Evolutionary conservation across 306 rosid species (phyloP).

Genomic region (Erythrophleum fordii): DNA sequence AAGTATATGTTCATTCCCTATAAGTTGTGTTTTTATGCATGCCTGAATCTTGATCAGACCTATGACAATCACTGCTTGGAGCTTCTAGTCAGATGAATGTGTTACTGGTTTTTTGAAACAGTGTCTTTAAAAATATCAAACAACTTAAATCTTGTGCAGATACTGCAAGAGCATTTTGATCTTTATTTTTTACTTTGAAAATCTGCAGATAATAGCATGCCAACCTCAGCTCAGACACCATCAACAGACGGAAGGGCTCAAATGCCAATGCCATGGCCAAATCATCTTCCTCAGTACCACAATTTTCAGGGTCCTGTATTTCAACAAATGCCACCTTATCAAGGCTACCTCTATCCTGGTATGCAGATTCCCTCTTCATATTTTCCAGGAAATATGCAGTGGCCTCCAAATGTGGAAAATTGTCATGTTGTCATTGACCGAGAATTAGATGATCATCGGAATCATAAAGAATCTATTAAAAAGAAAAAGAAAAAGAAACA

Average conservation of each 20-base stretch:
- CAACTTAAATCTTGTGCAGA: conserved; percentile 31
- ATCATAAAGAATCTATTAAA: conserved; percentile 56
- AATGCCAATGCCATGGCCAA: conserved; percentile 75
- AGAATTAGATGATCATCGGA: conserved; percentile 52
- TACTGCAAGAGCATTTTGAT: not conserved
- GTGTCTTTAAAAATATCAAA: not conserved
- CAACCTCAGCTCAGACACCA: conserved; percentile 54
- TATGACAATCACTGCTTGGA: not conserved
- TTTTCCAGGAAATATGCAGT: conserved; percentile 83
- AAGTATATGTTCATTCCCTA: conserved; percentile 5
- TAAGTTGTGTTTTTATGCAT: not conserved
- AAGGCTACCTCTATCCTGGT: conserved; percentile 78
- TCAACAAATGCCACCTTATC: conserved; percentile 86
- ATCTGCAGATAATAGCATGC: conserved; percentile 61
- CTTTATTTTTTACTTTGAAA: conserved; percentile 27
- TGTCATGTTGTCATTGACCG: conserved; percentile 54
- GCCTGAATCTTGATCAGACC: not conserved
- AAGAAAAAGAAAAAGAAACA: conserved; percentile 79
- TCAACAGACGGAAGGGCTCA: conserved; percentile 70
- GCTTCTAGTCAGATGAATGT: conserved; percentile 11
- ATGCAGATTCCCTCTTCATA: conserved; percentile 86
- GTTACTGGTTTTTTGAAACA: conserved; percentile 21
- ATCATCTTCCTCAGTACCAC: conserved; percentile 75
- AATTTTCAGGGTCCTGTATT: conserved; percentile 84
- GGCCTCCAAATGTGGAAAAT: conserved; percentile 78